A percentile compares a stretch with the other conserved stretches of the same genome.
Evolutionary conservation across 805 yeast genomes (phyloP).

Genomic region (Saturnispora sekii): DNA sequence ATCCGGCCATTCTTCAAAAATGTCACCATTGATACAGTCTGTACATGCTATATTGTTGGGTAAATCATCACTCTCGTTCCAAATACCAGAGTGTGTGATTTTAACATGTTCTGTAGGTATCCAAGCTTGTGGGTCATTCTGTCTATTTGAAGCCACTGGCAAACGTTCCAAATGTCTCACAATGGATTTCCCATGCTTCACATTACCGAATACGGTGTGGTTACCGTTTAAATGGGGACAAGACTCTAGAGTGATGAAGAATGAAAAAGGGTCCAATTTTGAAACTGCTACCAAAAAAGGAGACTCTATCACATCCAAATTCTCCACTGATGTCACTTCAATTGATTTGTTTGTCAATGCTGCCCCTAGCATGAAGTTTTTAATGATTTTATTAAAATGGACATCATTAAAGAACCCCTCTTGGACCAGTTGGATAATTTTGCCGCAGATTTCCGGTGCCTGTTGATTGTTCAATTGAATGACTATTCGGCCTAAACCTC

Average conservation of each 20-base stretch:
- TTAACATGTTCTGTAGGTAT: slow-evolving; percentile 35
- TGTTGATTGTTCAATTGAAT: slow-evolving; percentile 35
- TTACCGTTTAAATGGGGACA: slow-evolving; percentile 68
- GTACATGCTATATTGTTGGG: slow-evolving; percentile 60
- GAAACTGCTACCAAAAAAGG: slow-evolving; percentile 58
- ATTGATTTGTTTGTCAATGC: slow-evolving; percentile 47
- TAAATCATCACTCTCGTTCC: slow-evolving; percentile 41
- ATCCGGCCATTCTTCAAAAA: slow-evolving; percentile 69
- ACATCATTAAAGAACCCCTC: slow-evolving; percentile 34
- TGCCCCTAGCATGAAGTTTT: slow-evolving; percentile 62
- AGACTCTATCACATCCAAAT: slow-evolving; percentile 33
- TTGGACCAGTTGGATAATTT: slow-evolving; percentile 40
- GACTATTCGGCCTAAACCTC: slow-evolving; percentile 49
- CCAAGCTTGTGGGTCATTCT: slow-evolving; percentile 16
- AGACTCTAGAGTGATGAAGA: slow-evolving; percentile 60
- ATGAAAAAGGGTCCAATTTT: slow-evolving; percentile 54
- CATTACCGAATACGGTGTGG: slow-evolving; percentile 71
- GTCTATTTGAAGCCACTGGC: slow-evolving; percentile 31
- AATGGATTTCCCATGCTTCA: slow-evolving; percentile 57
- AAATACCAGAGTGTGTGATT: slow-evolving; percentile 52
- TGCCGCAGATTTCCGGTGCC: slow-evolving; percentile 50
- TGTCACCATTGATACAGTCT: slow-evolving; percentile 54
- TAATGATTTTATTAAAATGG: slow-evolving; percentile 52
- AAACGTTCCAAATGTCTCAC: slow-evolving; percentile 55
- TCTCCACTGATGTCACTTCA: slow-evolving; percentile 39